A percentile compares a stretch with the other conserved stretches of the same genome.
Evolutionary conservation across 2,329 filamentous ascomycete genomes (phyloP).

Genomic region (Diplodia seriata): DNA sequence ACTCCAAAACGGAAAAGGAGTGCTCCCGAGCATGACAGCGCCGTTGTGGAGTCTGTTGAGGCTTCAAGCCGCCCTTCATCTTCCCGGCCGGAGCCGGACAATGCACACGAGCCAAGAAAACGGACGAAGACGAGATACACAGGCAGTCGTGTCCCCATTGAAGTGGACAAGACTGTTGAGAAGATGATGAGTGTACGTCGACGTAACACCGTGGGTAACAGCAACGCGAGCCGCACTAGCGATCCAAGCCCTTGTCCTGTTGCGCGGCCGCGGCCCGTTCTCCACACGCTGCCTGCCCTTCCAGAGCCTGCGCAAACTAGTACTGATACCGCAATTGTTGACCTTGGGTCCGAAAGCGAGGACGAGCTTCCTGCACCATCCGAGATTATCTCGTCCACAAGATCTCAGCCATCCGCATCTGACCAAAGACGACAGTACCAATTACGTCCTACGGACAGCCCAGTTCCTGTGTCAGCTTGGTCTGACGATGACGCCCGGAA

Average conservation of each 20-base stretch:
- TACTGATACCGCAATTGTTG: not conserved
- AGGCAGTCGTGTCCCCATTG: not conserved
- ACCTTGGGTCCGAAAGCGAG: conserved; percentile 17
- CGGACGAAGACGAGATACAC: not conserved
- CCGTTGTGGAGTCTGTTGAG: not conserved
- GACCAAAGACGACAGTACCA: not conserved
- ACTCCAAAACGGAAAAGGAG: conserved; percentile 22
- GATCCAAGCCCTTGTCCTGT: not conserved
- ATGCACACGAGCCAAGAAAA: not conserved
- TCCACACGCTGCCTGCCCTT: not conserved
- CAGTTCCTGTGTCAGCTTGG: not conserved
- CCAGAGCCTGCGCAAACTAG: too few relatives aligned
- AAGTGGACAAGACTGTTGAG: not conserved
- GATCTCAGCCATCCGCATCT: not conserved
- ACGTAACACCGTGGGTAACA: not conserved
- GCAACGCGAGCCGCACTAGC: not conserved
- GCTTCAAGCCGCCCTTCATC: not conserved
- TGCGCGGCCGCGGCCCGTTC: not conserved
- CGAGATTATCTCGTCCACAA: not conserved
- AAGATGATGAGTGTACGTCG: not conserved
- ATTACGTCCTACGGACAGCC: not conserved
- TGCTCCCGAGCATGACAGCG: not conserved
- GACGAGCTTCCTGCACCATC: conserved; percentile 6
- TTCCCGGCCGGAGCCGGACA: not conserved
- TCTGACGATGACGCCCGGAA: not conserved